Percentiles rank a stretch among this genome's conserved stretches.
Conservation (phyloP, 805 yeast genomes). For the Sugiyamaella smithiae region DNA sequence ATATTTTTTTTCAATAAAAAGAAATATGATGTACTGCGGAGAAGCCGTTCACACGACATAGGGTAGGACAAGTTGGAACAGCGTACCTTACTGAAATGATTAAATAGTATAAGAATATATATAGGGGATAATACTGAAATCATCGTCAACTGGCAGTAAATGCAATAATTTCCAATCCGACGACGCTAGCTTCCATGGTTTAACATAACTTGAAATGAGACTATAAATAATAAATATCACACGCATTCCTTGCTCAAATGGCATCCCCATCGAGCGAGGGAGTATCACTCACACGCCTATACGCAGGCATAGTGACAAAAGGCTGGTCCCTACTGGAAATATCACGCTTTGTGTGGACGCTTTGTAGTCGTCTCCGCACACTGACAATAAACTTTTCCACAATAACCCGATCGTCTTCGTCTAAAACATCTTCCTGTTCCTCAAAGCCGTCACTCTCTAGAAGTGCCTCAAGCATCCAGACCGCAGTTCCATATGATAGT, state of each 20-base stretch:
- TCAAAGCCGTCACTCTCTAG: constrained; percentile 49
- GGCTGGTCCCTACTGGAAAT: not conserved
- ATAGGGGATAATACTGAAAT: too few relatives aligned
- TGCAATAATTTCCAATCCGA: not conserved
- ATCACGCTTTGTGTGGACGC: constrained; percentile 3
- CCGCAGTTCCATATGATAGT: constrained; percentile 81
- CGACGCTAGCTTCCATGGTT: not conserved
- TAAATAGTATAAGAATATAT: too few relatives aligned
- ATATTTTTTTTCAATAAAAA: constrained; percentile 11
- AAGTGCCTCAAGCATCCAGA: constrained; percentile 93
- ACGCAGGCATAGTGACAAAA: not conserved
- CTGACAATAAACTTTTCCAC: constrained; percentile 80
- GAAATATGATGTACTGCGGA: too few relatives aligned
- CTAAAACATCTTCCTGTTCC: constrained; percentile 43
- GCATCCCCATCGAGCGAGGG: constrained; percentile 1
- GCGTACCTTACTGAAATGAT: too few relatives aligned
- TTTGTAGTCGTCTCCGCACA: constrained; percentile 68
- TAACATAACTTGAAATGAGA: not conserved
- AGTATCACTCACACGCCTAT: constrained; percentile 2
- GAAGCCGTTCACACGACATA: too few relatives aligned
- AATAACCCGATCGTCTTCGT: constrained; percentile 67
- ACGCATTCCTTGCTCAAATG: not conserved
- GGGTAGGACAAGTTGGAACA: too few relatives aligned
- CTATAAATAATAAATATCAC: not conserved
- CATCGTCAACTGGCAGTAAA: too few relatives aligned